Evolutionary conservation across 345 rosid genomes (phyloP).

Genomic region (Populus davidiana): DNA sequence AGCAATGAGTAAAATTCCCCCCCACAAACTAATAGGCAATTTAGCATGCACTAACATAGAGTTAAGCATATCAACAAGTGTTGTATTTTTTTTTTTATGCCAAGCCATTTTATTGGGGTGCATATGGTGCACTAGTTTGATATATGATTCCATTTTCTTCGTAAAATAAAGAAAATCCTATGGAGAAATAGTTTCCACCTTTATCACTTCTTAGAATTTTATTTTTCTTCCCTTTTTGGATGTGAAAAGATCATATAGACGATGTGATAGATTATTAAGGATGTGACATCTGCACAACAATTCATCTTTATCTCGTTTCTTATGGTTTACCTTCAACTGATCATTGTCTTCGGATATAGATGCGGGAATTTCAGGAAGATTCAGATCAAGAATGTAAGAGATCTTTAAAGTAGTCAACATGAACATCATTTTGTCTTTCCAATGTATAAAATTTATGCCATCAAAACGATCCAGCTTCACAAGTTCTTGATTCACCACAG

Average conservation of each 20-base stretch:
- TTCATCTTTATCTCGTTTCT: constrained; percentile 4
- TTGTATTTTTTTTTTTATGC: neutral
- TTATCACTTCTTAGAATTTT: neutral
- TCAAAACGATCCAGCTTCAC: neutral
- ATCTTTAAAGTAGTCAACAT: neutral
- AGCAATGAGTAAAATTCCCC: too few species aligned
- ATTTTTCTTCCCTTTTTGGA: neutral
- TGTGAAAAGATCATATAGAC: neutral
- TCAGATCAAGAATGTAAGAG: neutral
- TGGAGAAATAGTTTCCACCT: neutral
- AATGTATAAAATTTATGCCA: neutral
- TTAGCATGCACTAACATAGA: neutral
- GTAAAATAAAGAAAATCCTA: neutral
- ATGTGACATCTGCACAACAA: neutral
- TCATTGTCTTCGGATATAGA: neutral
- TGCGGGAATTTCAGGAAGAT: neutral
- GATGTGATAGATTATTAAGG: neutral
- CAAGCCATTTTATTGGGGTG: neutral
- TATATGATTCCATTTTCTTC: neutral
- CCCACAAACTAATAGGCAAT: neutral
- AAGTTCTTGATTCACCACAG: neutral
- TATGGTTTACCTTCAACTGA: neutral
- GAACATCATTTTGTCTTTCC: neutral
- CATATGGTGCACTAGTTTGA: too few species aligned
- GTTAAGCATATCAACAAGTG: neutral